Percentiles rank a stretch among this genome's conserved stretches.
Evolutionary conservation across 441 rosid genomes (phyloP).

Genomic region (Isatis lusitanica): DNA sequence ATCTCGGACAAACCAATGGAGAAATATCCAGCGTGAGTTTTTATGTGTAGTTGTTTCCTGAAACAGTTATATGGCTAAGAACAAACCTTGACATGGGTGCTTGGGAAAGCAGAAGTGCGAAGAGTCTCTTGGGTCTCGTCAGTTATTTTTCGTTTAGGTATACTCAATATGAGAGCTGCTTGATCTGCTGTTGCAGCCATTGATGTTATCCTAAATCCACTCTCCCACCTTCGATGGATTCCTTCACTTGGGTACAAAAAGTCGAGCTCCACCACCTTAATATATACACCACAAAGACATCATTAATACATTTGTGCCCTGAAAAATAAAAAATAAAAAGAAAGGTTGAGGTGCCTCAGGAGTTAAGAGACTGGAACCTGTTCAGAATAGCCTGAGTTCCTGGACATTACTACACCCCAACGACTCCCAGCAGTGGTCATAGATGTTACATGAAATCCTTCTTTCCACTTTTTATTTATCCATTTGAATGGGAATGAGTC

Average conservation of each 20-base stretch:
- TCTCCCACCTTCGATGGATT: conserved; percentile 78
- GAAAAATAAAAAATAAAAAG: neutral
- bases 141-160: conserved; percentile 67
- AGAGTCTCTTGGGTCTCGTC: conserved; percentile 95
- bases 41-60: neutral
- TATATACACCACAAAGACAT: neutral
- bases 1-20: neutral
- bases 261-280: conserved; percentile 91
- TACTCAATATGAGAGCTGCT: conserved; percentile 75
- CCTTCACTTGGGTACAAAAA: conserved; percentile 88
- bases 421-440: conserved; percentile 81
- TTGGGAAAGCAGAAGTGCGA: conserved; percentile 90
- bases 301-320: neutral
- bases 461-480: conserved; percentile 90
- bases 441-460: conserved; percentile 83
- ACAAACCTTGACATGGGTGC: conserved; percentile 84
- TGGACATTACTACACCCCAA: conserved; percentile 89
- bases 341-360: neutral
- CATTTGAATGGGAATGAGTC: conserved; percentile 83
- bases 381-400: conserved; percentile 76
- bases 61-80: neutral
- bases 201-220: conserved; percentile 78
- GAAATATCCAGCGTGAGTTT: neutral
- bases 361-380: conserved; percentile 46
- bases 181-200: conserved; percentile 88